A percentile compares a stretch with the other conserved stretches of the same genome.
Conservation (phyloP, 169 alveolate species). For the Amoebophrya sp. region DNA sequence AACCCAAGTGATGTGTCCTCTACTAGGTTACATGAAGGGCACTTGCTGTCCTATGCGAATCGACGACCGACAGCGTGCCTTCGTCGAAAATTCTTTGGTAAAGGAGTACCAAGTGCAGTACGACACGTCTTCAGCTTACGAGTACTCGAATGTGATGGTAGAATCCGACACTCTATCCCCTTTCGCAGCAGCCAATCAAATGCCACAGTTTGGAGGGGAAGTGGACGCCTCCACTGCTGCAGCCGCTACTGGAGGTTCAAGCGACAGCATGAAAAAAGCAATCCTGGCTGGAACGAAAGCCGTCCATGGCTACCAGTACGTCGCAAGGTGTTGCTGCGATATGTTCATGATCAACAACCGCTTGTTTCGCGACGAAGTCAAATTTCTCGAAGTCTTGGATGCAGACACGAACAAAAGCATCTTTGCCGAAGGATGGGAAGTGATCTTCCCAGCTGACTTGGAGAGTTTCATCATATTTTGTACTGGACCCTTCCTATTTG, state of each 20-base stretch:
- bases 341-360: not conserved
- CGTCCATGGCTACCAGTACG: not conserved
- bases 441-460: not conserved
- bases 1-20: not conserved
- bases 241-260: no score
- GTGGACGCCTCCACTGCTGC: no score
- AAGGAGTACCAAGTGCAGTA: no score
- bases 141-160: no score
- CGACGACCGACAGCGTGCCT: not conserved
- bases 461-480: not conserved
- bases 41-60: not conserved
- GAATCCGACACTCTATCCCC: no score
- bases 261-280: no score
- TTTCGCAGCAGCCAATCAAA: no score
- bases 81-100: not conserved
- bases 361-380: not conserved
- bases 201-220: no score
- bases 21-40: not conserved
- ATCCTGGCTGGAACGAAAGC: no score
- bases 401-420: not conserved
- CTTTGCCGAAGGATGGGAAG: not conserved
- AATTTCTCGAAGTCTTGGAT: not conserved
- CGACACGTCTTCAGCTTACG: no score
- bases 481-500: not conserved
- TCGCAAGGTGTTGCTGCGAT: not conserved